Base-by-base conservation (phyloP, 1,284 basidiomycete species). In the Heterobasidion parviporum region DNA sequence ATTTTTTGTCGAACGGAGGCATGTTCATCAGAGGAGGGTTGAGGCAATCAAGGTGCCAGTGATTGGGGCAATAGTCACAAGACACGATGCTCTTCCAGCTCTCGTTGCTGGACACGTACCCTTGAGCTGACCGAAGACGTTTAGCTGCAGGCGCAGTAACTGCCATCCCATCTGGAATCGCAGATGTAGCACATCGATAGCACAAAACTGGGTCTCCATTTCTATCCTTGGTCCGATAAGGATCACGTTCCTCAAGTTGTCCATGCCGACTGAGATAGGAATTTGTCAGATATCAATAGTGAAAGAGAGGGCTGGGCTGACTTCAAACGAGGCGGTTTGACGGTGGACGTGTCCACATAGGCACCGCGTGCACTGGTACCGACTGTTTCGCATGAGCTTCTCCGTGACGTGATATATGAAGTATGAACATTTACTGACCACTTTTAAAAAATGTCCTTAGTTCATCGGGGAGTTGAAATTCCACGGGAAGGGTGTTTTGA, bases 11-110 rank as follows among this genome's bases (percentile, higher is more conserved):
- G 56, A 89, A 83, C 32, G 87, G 81, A 3, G 97, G 97, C 82
- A 98, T 87, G 49, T 79, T 79, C 18, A 87, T 77, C 62, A 98
- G 74, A 2, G 97, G 96, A 16, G 96, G 97, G 63, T 91, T 87
- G 36, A 99, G 76, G 67, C 96, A 99, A 69, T 99, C 96, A 55
- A 98, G 80, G 69, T 99, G 96, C 92, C 96, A 99, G 70, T 96
- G 91, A 56, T 96, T 79, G 57, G 81, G 79, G 72, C 97, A 99
- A 67, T 95, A 94, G 73, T 99, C 97, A 71, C 96, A 99, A 38
- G 92, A 92, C 59, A 98, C 77, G 51, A 98, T 94, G 61, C 77
- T 75, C 65, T 77, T 82, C 73, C 85, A 85, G 52, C 74, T 70
- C 57, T 85, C 83, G 20, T 75, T 70, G 43, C 64, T 60, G 32